Evolutionary conservation across 78 protist species (phyloP), one percentile per base, ranked within the genome.

Genomic region (Dictyostelium brefeldianum): DNA sequence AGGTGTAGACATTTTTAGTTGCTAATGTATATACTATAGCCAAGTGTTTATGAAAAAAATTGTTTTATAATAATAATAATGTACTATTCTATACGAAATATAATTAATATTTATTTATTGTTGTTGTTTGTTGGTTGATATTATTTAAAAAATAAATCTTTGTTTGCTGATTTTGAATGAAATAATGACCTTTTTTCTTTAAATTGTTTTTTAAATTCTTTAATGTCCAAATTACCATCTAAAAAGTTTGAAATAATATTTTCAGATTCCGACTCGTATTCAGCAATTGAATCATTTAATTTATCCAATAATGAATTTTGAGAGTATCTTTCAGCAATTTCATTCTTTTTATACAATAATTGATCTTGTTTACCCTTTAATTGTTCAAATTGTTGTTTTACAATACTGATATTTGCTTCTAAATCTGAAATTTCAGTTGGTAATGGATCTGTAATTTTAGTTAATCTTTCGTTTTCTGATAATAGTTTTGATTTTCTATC

Each of bases 151-250:
- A 46, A 43, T 22, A 14, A 73, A 43, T 77, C 93, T 85, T 50
- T 77, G 11, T 50, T 87, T 9, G 84, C 93, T n/a, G 25, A 50
- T 64, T 74, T 74, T 20, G 93, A 87, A 43, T 87, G 93, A 46
- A 64, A 87, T 5, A 78, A 36, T 14, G 71, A 59, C 65, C 84
- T 87, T 25, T 77, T 77, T 31, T 87, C 93, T 64, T 77, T 87
- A 65, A 77, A 87, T 62, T 77, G 80, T 57, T 87, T 87, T 65
- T 87, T 87, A 25, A 87, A 87, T 62, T 87, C 93, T 65, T 87
- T 87, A 14, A 87, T 29, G 18, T 87, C 93, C n/a, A 87, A 57
- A 20, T 18, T 87, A 18, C 84, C 83, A 7, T 87, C 93, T 46
- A 87, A 51, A 65, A 87, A 87, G 7, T 53, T 36, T 8, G 50